These are phyloP conservation scores for Baudoinia panamericana DNA, from an alignment of 495 filamentous ascomycete species.

Conservation along the genomic window DNA sequence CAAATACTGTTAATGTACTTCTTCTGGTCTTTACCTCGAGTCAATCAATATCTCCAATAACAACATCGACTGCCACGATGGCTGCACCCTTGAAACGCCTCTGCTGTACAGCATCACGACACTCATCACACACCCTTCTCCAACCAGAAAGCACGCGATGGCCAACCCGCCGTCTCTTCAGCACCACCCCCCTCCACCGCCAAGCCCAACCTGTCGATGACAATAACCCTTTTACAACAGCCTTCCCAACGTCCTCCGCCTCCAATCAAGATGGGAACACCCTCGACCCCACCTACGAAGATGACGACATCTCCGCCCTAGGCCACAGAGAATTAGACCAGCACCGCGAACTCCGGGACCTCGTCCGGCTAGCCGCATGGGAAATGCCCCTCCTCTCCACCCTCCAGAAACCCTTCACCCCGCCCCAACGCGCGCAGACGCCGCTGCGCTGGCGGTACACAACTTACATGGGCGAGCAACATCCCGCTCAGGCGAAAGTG, in stretches of 20 bases:
- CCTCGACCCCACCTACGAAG: slow-evolving; percentile 22
- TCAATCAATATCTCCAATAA: too few species aligned
- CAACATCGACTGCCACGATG: too few species aligned
- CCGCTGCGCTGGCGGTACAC: slow-evolving; percentile 89
- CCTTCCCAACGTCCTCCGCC: slow-evolving; percentile 19
- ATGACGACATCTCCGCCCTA: slow-evolving; percentile 69
- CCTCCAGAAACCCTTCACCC: slow-evolving; percentile 66
- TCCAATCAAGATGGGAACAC: neutral
- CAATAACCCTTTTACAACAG: slow-evolving; percentile 6
- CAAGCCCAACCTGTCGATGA: slow-evolving; percentile 1
- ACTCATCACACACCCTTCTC: neutral
- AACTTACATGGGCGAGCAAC: slow-evolving; percentile 87
- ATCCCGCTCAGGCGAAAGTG: slow-evolving; percentile 84
- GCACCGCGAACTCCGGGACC: slow-evolving; percentile 79
- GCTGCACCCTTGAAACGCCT: slow-evolving; percentile 27
- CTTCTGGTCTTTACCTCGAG: too few species aligned
- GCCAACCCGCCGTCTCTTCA: slow-evolving; percentile 15
- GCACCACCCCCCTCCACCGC: slow-evolving; percentile 14
- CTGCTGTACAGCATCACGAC: slow-evolving; percentile 19
- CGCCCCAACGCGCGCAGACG: slow-evolving; percentile 40
- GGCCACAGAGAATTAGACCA: slow-evolving; percentile 80
- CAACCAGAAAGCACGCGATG: slow-evolving; percentile 10
- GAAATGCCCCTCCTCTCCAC: slow-evolving; percentile 86
- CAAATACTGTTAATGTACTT: too few species aligned
- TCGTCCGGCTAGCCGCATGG: slow-evolving; percentile 78